Conservation (phyloP, 768 basidiomycete species). For the Agrocybe praecox region DNA sequence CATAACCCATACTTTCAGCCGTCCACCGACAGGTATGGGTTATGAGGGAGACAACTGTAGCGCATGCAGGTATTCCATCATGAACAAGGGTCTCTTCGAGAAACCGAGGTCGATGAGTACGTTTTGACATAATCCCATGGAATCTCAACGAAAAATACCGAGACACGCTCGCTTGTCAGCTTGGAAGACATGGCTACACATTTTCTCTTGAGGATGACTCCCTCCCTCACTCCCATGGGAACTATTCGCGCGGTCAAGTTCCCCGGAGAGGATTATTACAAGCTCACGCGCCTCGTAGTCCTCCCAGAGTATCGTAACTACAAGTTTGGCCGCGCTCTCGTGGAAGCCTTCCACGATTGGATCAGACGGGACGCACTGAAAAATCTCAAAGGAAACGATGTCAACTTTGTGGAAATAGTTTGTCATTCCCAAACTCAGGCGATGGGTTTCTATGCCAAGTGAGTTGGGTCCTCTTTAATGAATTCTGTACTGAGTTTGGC, state of each 20-base stretch:
- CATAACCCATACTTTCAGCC: too few species aligned
- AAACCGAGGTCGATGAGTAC: slow-evolving; percentile 78
- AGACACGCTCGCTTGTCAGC: slow-evolving; percentile 35
- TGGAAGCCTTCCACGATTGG: slow-evolving; percentile 64
- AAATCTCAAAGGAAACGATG: slow-evolving; percentile 11
- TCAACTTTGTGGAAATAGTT: slow-evolving; percentile 45
- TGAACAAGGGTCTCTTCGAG: slow-evolving; percentile 74
- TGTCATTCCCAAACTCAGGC: slow-evolving; percentile 74
- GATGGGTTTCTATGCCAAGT: slow-evolving; percentile 80
- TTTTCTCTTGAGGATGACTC: slow-evolving; percentile 68
- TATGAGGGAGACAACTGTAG: too few species aligned
- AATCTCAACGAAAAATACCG: slow-evolving; percentile 4
- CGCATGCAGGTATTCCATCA: slow-evolving; percentile 60
- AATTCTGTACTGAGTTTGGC: slow-evolving; percentile 1
- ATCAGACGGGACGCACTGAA: slow-evolving; percentile 44
- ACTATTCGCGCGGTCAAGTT: slow-evolving; percentile 59
- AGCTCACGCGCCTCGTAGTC: slow-evolving; percentile 73
- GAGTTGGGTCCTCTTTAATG: slow-evolving; percentile 27
- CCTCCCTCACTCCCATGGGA: slow-evolving; percentile 65
- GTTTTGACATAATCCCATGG: slow-evolving; percentile 17
- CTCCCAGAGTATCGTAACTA: slow-evolving; percentile 64
- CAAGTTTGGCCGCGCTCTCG: slow-evolving; percentile 69
- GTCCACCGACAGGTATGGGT: too few species aligned
- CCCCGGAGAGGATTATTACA: slow-evolving; percentile 53
- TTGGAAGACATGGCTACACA: slow-evolving; percentile 67